These are phyloP conservation scores for Heliamphora pulchella DNA, from an alignment of 179 eudicot genomes.

Conservation along the genomic window DNA sequence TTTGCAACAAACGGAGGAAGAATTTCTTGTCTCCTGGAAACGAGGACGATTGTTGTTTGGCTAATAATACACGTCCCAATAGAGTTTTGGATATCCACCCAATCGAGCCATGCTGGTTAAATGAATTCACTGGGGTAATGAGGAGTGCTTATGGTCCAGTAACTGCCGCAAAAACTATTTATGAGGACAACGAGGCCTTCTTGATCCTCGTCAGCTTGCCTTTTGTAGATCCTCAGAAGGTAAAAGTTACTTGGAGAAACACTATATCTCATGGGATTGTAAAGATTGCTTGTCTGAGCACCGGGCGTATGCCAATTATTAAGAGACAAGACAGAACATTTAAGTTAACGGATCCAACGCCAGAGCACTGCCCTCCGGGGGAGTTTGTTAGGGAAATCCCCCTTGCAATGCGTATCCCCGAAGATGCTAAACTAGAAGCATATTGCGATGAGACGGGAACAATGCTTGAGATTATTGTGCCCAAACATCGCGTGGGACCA, in stretches of 20 bases:
- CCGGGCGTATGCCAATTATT: slow-evolving; percentile 47
- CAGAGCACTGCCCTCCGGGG: slow-evolving; percentile 79
- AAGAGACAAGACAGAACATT: slow-evolving; percentile 66
- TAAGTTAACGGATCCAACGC: slow-evolving; percentile 51
- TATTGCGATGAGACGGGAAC: slow-evolving; percentile 62
- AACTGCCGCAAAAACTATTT: slow-evolving; percentile 68
- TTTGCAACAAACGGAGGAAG: slow-evolving; percentile 45
- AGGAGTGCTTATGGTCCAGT: slow-evolving; percentile 68
- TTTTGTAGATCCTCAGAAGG: slow-evolving; percentile 57
- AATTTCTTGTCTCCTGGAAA: slow-evolving; percentile 28
- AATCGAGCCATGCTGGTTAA: slow-evolving; percentile 45
- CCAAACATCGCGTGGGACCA: slow-evolving; percentile 58
- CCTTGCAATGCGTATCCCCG: slow-evolving; percentile 62
- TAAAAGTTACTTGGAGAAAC: slow-evolving; percentile 77
- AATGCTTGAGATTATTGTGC: slow-evolving; percentile 67
- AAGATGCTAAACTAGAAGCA: slow-evolving; percentile 74
- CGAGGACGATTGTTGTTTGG: slow-evolving; percentile 37
- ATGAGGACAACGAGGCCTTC: slow-evolving; percentile 69
- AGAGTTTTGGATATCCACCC: slow-evolving; percentile 38
- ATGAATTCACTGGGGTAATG: slow-evolving; percentile 66
- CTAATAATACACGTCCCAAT: slow-evolving; percentile 35
- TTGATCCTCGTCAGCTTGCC: slow-evolving; percentile 70
- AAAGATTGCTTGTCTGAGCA: slow-evolving; percentile 67
- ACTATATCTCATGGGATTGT: slow-evolving; percentile 60
- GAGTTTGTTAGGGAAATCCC: slow-evolving; percentile 62